Base-by-base conservation (phyloP, 1,284 basidiomycete genomes). In the Malassezia nana region DNA sequence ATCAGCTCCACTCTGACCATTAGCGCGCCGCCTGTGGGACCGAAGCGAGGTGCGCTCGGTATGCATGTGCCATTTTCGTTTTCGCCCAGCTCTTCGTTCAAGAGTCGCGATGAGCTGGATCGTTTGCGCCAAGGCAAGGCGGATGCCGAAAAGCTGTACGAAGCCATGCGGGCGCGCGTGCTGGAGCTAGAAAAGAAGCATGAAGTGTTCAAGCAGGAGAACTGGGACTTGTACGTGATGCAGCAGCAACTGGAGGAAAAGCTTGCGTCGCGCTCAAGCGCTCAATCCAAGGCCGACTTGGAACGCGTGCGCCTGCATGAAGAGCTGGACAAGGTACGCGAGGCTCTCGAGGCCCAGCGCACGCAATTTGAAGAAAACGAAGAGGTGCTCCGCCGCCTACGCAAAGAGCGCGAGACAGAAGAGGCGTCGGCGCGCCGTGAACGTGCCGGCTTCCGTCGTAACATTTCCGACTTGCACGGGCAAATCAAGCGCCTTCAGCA, bases 221-320 rank as follows among this genome's bases (percentile, higher is more conserved):
- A 94, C 75, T 96, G 92, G 92, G 91, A 95, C 72, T 84, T 96
- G 60, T 90, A 96, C 77, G 87, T 95, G 43, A 82, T 82, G 20
- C 79, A 90, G 26, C 91, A 98, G 74, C 89, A 95, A 60, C 79
- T 92, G 22, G 83, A 84, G 35, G 77, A 82, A 0, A 82, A 86
- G 63, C 79, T 87, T 33, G 72, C 80, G 33, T 83, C 86, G 47
- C 80, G 83, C 1, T 84, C 87, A 59, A 75, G 81, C 7, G 78
- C 82, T 22, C 77, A 81, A 10, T 80, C 81, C 61, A 85, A 87
- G 52, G 78, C 86, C 15, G 87, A 92, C 67, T 77, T 81, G 33
- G 92, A 96, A 65, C 83, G 86, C 59, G 85, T 86, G 66, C 83
- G 87, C 1, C 79, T 90, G 28, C 83, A 82, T 42, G 85, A 84